Conservation (phyloP, 192 early-diverging fungal species). For the Piromyces sp. region DNA sequence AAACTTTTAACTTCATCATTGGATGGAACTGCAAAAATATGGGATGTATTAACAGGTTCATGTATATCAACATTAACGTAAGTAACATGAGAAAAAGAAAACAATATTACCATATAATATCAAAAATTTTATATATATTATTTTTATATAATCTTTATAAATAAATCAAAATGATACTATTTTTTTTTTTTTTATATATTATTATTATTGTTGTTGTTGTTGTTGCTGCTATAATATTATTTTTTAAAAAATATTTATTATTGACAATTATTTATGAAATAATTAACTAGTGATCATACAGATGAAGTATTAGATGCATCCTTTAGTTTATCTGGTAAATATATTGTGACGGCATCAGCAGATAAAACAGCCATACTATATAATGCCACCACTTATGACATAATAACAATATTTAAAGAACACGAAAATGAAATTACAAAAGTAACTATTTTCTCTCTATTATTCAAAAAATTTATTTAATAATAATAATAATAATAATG, state of each 20-base stretch:
- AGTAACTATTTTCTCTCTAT: conserved; percentile 2
- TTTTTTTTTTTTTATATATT: no score
- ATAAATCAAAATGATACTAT: no score
- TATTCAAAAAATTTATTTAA: no score
- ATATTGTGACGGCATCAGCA: conserved; percentile 17
- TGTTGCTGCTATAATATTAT: no score
- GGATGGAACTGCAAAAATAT: conserved; percentile 25
- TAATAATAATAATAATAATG: no score
- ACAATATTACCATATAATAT: no score
- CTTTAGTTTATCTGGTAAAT: conserved; percentile 9
- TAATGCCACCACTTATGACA: conserved; percentile 9
- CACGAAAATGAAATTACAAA: conserved; percentile 26
- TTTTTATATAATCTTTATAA: no score
- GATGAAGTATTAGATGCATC: conserved; percentile 25
- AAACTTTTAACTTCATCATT: conserved; percentile 18
- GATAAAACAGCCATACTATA: conserved; percentile 19
- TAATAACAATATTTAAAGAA: conserved; percentile 8
- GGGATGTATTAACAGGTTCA: conserved; percentile 15
- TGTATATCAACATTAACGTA: conserved; percentile 17
- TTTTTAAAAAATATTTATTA: no score
- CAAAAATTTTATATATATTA: no score
- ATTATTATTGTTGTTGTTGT: no score
- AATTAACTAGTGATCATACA: conserved; percentile 15
- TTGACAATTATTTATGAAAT: no score
- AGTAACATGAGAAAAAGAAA: no score